A percentile compares a stretch with the other conserved stretches of the same genome.
Evolutionary conservation across 192 early-diverging fungal genomes (phyloP).

Genomic region (Thamnidium elegans): DNA sequence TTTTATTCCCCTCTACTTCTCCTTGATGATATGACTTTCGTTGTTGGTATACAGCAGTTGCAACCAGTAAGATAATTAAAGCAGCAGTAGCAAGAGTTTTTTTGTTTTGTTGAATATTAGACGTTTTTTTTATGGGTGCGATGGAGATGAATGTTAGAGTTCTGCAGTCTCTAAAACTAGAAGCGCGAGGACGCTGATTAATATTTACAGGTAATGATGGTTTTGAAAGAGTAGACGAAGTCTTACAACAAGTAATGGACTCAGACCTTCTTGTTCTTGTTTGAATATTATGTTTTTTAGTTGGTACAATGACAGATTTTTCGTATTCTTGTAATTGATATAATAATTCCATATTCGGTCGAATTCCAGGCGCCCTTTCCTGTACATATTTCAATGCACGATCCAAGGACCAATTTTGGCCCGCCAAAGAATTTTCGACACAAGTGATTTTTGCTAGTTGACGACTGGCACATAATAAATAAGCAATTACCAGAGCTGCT

Average conservation of each 20-base stretch:
- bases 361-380: slow-evolving; percentile 61
- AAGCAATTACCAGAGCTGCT: slow-evolving; percentile 81
- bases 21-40: no score
- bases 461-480: slow-evolving; percentile 65
- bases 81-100: no score
- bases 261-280: slow-evolving; percentile 9
- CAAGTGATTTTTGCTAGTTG: slow-evolving; percentile 13
- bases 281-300: neutral
- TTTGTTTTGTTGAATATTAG: no score
- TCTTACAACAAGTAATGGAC: neutral
- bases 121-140: no score
- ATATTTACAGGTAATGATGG: neutral
- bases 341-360: slow-evolving; percentile 78
- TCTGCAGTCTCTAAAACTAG: slow-evolving; percentile 5
- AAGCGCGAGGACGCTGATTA: slow-evolving; percentile 8
- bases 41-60: no score
- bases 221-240: neutral
- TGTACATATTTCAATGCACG: slow-evolving; percentile 79
- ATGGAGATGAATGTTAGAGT: no score
- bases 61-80: no score
- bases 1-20: no score
- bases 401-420: slow-evolving; percentile 49
- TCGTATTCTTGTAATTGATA: slow-evolving; percentile 76
- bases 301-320: slow-evolving; percentile 14
- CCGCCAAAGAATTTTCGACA: slow-evolving; percentile 51